Evolutionary conservation across 78 protist genomes (phyloP).

Genomic region (Isochrysis galbana): DNA sequence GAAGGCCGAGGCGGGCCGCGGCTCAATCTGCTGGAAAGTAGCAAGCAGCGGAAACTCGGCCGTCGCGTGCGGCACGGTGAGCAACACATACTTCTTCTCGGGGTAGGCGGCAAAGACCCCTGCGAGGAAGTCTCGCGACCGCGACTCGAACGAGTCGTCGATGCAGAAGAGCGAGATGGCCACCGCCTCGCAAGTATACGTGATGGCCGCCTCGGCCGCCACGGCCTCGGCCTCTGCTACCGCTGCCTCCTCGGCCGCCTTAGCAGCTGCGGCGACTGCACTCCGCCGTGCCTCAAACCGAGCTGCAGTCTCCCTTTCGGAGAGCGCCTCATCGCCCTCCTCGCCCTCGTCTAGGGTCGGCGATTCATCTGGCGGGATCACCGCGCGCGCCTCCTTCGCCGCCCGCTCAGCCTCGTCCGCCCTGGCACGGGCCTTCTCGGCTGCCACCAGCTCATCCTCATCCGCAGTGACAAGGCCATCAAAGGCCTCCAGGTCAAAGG

Average conservation of each 20-base stretch:
- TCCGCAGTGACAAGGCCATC: neutral
- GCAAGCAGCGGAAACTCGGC: slow-evolving; percentile 28
- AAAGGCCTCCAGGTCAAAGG: neutral
- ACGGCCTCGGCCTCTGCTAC: neutral
- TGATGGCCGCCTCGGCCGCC: neutral
- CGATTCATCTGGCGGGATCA: neutral
- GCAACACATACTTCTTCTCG: neutral
- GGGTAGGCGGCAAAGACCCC: neutral
- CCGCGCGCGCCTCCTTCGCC: slow-evolving; percentile 10
- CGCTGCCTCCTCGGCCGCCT: neutral
- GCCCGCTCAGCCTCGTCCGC: slow-evolving; percentile 30
- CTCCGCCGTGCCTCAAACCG: neutral
- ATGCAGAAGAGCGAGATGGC: slow-evolving; percentile 32
- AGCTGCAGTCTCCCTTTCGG: no score
- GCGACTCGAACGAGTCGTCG: slow-evolving; percentile 29
- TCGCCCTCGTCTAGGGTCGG: neutral
- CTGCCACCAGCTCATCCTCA: neutral
- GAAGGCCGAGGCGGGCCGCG: neutral
- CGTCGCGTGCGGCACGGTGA: slow-evolving; percentile 38
- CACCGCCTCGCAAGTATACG: neutral
- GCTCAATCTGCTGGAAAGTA: neutral
- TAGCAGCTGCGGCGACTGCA: neutral
- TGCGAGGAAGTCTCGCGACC: neutral
- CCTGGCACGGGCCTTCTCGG: neutral
- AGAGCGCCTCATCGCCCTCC: no score